Evolutionary conservation across 2,329 filamentous ascomycete genomes (phyloP), one percentile per base, ranked within the genome.

Genomic region (Ophiostoma himal-ulmi): DNA sequence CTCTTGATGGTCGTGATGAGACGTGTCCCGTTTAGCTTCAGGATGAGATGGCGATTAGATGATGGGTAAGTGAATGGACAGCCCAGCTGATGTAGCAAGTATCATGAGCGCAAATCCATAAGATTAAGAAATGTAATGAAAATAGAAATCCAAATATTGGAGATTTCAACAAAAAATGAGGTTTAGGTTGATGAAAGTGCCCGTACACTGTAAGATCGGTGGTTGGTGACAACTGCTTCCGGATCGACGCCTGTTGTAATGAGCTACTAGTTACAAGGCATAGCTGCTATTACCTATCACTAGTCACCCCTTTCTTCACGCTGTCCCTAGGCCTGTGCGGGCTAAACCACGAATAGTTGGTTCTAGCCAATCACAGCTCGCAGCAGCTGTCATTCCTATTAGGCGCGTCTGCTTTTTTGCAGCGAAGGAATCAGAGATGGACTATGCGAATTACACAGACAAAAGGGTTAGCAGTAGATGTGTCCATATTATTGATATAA

Each of bases 291-390:
- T n/a, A 57, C 52, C 52, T 26, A n/a, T 57, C 22, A 57, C 52
- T 26, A 11, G 22, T 57, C 30, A 26, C 26, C 57, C 57, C 57
- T 34, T 62, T 62, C 57, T 62, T 62, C 57, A 62, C 57, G 57
- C 20, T 62, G 57, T 62, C 10, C 17, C 52, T 14, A 26, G n/a
- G n/a, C 22, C 22, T 26, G 52, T 17, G 52, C 22, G 44, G 20
- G 44, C 17, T 48, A 7, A 48, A 20, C 17, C 44, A 20, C 44
- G 37, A 48, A 7, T 20, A 20, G 17, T 14, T 26, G 17, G 1
- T 62, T 62, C 1, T 22, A 20, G 26, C 57, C 57, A 62, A 62
- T 62, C 26, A 62, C 13, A 62, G 57, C 26, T 17, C 14, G 6
- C 26, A 34, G 57, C 26, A 26, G 5, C 26, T 60, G 26, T 62